These are phyloP conservation scores for Apophysomyces variabilis DNA, from an alignment of 371 early-diverging fungal genomes.

Conservation along the genomic window DNA sequence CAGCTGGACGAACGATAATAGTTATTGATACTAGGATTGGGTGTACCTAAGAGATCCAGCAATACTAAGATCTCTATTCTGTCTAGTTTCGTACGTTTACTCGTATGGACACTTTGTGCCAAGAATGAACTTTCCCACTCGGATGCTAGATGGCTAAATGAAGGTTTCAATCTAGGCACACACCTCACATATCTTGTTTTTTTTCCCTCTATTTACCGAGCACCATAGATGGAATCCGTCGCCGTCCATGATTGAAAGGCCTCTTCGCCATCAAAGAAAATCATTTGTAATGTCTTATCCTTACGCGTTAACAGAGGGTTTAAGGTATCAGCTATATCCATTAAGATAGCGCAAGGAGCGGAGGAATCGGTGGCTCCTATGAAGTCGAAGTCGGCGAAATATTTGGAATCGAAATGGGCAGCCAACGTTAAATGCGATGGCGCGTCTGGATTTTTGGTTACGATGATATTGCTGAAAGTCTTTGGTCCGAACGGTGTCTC, in stretches of 20 bases:
- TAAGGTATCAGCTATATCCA: conserved; percentile 73
- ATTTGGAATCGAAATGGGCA: conserved; percentile 92
- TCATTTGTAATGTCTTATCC: conserved; percentile 69
- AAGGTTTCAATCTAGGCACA: background rate
- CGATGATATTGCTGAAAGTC: conserved; percentile 83
- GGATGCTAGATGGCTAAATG: conserved; percentile 57
- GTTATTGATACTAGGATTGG: conserved; percentile 49
- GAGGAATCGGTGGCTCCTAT: conserved; percentile 84
- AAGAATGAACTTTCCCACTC: conserved; percentile 37
- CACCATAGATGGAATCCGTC: conserved; percentile 88
- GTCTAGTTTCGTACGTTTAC: conserved; percentile 38
- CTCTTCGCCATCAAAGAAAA: conserved; percentile 97
- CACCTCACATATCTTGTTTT: background rate
- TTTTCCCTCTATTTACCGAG: conserved; percentile 34
- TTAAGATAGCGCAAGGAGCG: conserved; percentile 82
- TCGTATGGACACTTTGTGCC: conserved; percentile 16
- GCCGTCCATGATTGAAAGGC: conserved; percentile 79
- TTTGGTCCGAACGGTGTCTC: conserved; percentile 74
- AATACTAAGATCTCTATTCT: conserved; percentile 86
- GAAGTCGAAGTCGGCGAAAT: conserved; percentile 63
- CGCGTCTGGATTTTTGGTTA: conserved; percentile 76
- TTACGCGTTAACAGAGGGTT: conserved; percentile 9
- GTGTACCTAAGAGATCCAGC: conserved; percentile 81
- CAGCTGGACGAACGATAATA: conserved; percentile 59
- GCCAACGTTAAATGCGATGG: conserved; percentile 74